Evolutionary conservation across 352 stramenopile species (phyloP).

Genomic region (Phytophthora pisi): DNA sequence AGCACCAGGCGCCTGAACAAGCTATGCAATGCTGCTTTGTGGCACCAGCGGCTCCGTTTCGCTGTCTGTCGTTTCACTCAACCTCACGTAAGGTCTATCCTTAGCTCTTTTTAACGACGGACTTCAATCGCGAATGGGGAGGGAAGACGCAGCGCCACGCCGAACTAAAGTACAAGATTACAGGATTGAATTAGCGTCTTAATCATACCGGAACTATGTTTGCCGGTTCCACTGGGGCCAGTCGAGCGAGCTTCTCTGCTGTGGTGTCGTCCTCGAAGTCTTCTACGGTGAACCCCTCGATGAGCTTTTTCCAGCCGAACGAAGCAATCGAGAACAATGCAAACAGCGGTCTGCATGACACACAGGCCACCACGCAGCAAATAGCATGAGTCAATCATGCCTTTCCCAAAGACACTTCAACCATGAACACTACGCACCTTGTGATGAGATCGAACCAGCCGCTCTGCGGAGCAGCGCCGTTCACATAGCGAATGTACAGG

Average conservation of each 20-base stretch:
- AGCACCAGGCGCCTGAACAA: neutral
- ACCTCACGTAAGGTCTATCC: slow-evolving; percentile 19
- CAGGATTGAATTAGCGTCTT: slow-evolving; percentile 20
- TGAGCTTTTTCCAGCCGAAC: slow-evolving; percentile 64
- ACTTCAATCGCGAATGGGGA: neutral
- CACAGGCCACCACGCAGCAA: slow-evolving; percentile 13
- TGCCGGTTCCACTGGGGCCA: slow-evolving; percentile 16
- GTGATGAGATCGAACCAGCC: slow-evolving; percentile 75
- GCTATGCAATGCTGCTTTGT: neutral
- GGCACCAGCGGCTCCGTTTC: slow-evolving; percentile 16
- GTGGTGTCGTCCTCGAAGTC: slow-evolving; percentile 37
- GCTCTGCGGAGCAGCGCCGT: slow-evolving; percentile 60
- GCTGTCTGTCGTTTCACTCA: slow-evolving; percentile 16
- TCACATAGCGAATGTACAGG: slow-evolving; percentile 88
- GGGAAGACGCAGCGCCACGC: neutral
- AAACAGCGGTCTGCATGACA: slow-evolving; percentile 44
- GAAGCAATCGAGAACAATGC: slow-evolving; percentile 74
- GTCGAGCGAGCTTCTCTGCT: slow-evolving; percentile 23
- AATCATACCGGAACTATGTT: slow-evolving; percentile 36
- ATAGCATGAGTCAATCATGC: slow-evolving; percentile 7
- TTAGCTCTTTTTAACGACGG: slow-evolving; percentile 7
- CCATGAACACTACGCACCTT: slow-evolving; percentile 35
- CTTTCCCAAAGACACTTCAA: neutral
- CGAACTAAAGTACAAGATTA: slow-evolving; percentile 4
- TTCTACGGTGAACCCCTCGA: slow-evolving; percentile 52